phyloP scores from a whole-genome alignment of 495 filamentous ascomycete species.

The Aspergillus funiculosus region DNA sequence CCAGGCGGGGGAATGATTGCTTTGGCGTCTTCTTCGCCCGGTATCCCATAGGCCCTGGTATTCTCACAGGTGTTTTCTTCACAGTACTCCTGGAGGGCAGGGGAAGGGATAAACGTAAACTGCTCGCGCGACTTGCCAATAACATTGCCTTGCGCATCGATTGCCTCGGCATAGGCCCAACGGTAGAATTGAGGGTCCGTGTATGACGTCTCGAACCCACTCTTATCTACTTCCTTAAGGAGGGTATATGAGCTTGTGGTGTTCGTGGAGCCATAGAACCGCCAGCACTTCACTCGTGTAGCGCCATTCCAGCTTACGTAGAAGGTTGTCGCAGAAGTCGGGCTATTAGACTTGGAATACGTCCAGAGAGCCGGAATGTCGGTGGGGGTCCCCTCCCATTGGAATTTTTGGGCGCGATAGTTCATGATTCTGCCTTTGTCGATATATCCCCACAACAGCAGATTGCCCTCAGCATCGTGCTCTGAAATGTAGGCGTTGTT shows the following conservation, averaged over 20 bases:
- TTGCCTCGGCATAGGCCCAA: conserved; percentile 35
- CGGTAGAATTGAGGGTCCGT: conserved; percentile 28
- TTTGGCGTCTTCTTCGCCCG: conserved; percentile 28
- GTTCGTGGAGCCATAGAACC: conserved; percentile 36
- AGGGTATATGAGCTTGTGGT: conserved; percentile 28
- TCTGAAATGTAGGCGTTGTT: conserved; percentile 54
- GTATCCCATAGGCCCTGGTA: conserved; percentile 31
- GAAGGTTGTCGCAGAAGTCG: conserved; percentile 30
- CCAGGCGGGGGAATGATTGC: conserved; percentile 31
- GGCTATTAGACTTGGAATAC: conserved; percentile 30
- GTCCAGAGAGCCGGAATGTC: conserved; percentile 42
- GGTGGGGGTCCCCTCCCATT: conserved; percentile 41
- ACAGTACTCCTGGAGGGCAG: conserved; percentile 34
- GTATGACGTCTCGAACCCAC: conserved; percentile 39
- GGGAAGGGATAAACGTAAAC: conserved; percentile 40
- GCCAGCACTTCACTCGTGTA: conserved; percentile 38
- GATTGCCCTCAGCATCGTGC: conserved; percentile 48
- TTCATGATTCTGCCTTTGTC: conserved; percentile 37
- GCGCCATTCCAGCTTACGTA: conserved; percentile 49
- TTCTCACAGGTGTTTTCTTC: conserved; percentile 29
- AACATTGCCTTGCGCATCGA: conserved; percentile 30
- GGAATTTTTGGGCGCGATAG: conserved; percentile 42
- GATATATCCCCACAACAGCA: conserved; percentile 44
- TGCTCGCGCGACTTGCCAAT: conserved; percentile 32
- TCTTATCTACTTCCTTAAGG: conserved; percentile 30